A percentile compares a stretch with the other conserved stretches of the same genome.
phyloP scores from a whole-genome alignment of 306 rosid genomes.

The Arachis hypogaea region DNA sequence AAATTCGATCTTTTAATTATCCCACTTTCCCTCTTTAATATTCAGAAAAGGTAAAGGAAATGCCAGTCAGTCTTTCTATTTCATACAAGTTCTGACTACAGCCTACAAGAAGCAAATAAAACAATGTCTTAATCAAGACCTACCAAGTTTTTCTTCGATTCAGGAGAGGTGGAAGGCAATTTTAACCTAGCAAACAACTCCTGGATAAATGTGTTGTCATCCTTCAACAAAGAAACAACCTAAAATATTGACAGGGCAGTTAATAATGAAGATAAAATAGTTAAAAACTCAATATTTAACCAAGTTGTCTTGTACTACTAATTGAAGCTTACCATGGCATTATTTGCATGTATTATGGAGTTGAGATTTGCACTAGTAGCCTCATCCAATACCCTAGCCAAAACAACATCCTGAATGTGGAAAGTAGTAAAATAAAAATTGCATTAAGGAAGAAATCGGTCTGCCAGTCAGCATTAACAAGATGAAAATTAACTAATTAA shows the following conservation, averaged over 20 bases:
- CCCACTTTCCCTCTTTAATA: neutral
- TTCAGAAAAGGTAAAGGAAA: neutral
- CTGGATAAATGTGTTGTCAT: conserved; percentile 86
- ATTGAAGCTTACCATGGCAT: conserved; percentile 70
- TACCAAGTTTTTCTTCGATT: conserved; percentile 91
- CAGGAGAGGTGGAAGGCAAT: conserved; percentile 68
- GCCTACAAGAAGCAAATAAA: conserved; percentile 27
- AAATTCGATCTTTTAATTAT: neutral
- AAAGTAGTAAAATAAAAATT: conserved; percentile 44
- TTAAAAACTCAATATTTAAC: conserved; percentile 10
- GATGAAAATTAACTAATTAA: conserved; percentile 15
- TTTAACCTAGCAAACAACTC: conserved; percentile 87
- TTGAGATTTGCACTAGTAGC: conserved; percentile 77
- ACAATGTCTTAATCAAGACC: conserved; percentile 27
- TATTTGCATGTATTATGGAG: conserved; percentile 87
- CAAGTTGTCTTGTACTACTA: conserved; percentile 2
- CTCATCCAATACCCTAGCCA: conserved; percentile 90
- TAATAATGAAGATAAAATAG: conserved; percentile 27
- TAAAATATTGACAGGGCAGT: conserved; percentile 42
- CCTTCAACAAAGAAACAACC: conserved; percentile 91
- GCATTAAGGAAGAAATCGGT: conserved; percentile 28
- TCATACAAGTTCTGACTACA: conserved; percentile 3
- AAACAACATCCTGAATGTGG: conserved; percentile 79
- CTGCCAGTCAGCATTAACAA: neutral
- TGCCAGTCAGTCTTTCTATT: neutral